phyloP scores from a whole-genome alignment of 192 early-diverging fungal genomes.

The Mortierella claussenii region DNA sequence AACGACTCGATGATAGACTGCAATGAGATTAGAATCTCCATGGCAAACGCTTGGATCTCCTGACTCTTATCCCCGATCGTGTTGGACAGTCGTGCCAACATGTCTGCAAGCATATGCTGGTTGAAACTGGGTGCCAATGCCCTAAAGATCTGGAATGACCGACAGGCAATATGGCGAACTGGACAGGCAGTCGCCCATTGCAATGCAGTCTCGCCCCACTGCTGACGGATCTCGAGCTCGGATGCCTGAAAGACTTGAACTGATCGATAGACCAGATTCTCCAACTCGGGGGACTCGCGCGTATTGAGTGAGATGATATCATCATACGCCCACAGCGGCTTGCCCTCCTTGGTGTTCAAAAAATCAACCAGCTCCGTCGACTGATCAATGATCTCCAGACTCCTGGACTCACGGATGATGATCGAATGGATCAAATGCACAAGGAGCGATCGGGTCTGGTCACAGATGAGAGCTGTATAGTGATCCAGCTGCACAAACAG shows the following conservation, averaged over 20 bases:
- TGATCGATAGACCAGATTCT: slow-evolving; percentile 59
- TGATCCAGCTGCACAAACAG: slow-evolving; percentile 89
- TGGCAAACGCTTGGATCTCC: slow-evolving; percentile 84
- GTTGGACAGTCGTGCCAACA: slow-evolving; percentile 78
- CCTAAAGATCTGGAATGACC: slow-evolving; percentile 87
- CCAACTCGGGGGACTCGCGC: slow-evolving; percentile 58
- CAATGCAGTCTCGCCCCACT: slow-evolving; percentile 85
- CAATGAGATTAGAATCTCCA: slow-evolving; percentile 80
- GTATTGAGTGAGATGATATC: slow-evolving; percentile 71
- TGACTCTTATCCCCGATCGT: slow-evolving; percentile 79
- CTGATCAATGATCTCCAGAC: slow-evolving; percentile 59
- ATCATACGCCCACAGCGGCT: slow-evolving; percentile 83
- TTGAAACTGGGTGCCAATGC: slow-evolving; percentile 76
- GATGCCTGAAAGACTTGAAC: slow-evolving; percentile 60
- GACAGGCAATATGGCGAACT: slow-evolving; percentile 87
- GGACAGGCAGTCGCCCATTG: slow-evolving; percentile 86
- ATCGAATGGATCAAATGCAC: slow-evolving; percentile 82
- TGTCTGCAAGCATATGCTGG: slow-evolving; percentile 78
- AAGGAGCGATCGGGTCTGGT: slow-evolving; percentile 77
- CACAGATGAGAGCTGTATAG: slow-evolving; percentile 78
- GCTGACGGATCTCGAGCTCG: slow-evolving; percentile 64
- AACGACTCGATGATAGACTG: slow-evolving; percentile 70
- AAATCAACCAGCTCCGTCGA: slow-evolving; percentile 57
- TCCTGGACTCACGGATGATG: slow-evolving; percentile 69
- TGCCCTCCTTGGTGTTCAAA: slow-evolving; percentile 74